Evolutionary conservation across 2,329 filamentous ascomycete species (phyloP).

Genomic region (Penicillium decumbens): DNA sequence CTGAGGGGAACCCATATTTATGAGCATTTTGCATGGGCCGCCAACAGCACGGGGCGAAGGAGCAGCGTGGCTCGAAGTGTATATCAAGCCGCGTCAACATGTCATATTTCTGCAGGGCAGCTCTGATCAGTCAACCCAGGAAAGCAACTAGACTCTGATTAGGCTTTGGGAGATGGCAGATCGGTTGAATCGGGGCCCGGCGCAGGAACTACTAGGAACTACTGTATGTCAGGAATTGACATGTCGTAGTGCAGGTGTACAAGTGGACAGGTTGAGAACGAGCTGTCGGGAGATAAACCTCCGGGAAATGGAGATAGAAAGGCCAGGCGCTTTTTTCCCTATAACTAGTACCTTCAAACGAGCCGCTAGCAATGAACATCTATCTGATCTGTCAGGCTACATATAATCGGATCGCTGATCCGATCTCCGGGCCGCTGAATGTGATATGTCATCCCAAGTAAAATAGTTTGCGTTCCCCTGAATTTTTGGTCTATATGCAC

Average conservation of each 20-base stretch:
- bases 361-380: slow-evolving; percentile 15
- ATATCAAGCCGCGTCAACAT: slow-evolving; percentile 16
- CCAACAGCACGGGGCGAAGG: slow-evolving; percentile 13
- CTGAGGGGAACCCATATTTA: slow-evolving; percentile 16
- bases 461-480: slow-evolving; percentile 2
- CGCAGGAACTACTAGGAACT: not conserved
- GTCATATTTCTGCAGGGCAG: slow-evolving; percentile 10
- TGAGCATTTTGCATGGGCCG: slow-evolving; percentile 8
- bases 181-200: not conserved
- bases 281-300: not conserved
- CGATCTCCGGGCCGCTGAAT: slow-evolving; percentile 11
- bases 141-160: slow-evolving; percentile 18
- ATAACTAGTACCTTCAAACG: slow-evolving; percentile 6
- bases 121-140: slow-evolving; percentile 21
- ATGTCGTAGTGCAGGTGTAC: not conserved
- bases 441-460: slow-evolving; percentile 16
- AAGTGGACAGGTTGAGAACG: not conserved
- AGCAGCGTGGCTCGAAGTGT: slow-evolving; percentile 15
- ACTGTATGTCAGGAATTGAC: not conserved
- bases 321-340: not conserved
- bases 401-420: slow-evolving; percentile 6
- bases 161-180: slow-evolving; percentile 9
- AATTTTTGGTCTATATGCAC: not conserved
- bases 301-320: not conserved
- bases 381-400: slow-evolving; percentile 17